Base-by-base conservation (phyloP, 2,329 filamentous ascomycete species). In the Pseudocercospora musae region DNA sequence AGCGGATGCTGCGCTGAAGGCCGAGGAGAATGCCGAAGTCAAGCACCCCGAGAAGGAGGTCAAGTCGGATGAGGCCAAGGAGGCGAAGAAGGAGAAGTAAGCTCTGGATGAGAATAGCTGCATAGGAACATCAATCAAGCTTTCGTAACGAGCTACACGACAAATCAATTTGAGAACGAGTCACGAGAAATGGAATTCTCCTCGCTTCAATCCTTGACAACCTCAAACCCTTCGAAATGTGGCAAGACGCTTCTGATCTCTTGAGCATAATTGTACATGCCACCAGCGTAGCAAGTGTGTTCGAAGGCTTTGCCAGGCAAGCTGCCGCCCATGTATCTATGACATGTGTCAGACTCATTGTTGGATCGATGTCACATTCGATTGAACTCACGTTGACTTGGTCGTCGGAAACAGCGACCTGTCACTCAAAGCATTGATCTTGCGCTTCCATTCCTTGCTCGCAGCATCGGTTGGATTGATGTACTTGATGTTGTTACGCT, bases 381-480 rank as follows among this genome's bases (percentile, higher is more conserved):
- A 31, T 8, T 15, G 18, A 1, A 69, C 67, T 62, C 68, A 72
- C 48, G 69, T 72, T 46, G 63, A 68, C 59, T 69, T 68, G 23
- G 71, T 72, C 3, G 69, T 73, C 2, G 71, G 72, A 62, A 74
- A 73, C 20, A 74, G 63, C 4, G 66, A 67, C 15, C 55, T 62
- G 49, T 72, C 67, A 42, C 66, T 64, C 11, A 73, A 50, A 6
- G 68, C 68, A 23, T 71, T 72, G 62, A 74, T 72, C 25, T 65
- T 64, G 44, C 68, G 64, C 65, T 72, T 72, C 72, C 72, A 74
- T n/a, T 66, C 68, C 21, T 68, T 64, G 61, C 60, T 66, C 18
- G 71, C 71, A 31, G 70, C 68, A 10, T 71, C 64, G 15, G 70
- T 74, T 2, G 72, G 65, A 25, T 74, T 66, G 67, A 73, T 67